Base-by-base conservation (phyloP, 2,329 filamentous ascomycete species). In the Talaromyces rugulosus region DNA sequence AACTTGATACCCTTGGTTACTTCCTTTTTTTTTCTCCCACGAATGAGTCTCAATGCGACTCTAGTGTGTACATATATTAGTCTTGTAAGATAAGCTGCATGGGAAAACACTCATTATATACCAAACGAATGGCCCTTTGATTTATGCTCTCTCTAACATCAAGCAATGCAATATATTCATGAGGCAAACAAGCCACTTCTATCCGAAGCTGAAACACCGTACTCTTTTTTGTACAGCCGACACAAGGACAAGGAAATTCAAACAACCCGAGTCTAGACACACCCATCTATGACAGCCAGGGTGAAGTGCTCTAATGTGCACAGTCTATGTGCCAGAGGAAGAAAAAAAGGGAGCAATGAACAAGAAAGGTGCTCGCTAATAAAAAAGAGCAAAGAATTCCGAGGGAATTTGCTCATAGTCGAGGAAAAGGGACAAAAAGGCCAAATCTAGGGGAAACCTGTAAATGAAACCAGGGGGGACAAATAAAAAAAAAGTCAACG, bases 1-100 rank as follows among this genome's bases (percentile, higher is more conserved):
- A 42, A 47, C 44, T 14, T 62, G 60, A 62, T 62, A 62, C 60
- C 60, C 60, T 54, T 54, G 16, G n/a, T 40, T 7, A 40, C 36
- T 47, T 18, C n/a, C 18, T 18, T 18, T 23, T 47, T 47, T 23
- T 23, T n/a, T 18, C n/a, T 14, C 42, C 7, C 42, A 47, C 3
- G 9, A 23, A 47, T 23, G 18, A 23, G 42, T 23, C n/a, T 27
- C 44, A 16, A 18, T 47, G 44, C 18, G 44, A 18, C 44, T 27
- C 44, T 47, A 11, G 8, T 27, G 23, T 47, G 44, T 27, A 47
- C n/a, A 27, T 47, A 27, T 23, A 9, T 47, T 47, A 8, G 23
- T 27, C 36, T 40, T 40, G 36, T 40, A 40, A 40, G 36, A 40
- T 40, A 40, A 16, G 11, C 5, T n/a, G 14, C 7, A n/a, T 40